Conservation (phyloP, 306 rosid species). For the Prunus mume region DNA sequence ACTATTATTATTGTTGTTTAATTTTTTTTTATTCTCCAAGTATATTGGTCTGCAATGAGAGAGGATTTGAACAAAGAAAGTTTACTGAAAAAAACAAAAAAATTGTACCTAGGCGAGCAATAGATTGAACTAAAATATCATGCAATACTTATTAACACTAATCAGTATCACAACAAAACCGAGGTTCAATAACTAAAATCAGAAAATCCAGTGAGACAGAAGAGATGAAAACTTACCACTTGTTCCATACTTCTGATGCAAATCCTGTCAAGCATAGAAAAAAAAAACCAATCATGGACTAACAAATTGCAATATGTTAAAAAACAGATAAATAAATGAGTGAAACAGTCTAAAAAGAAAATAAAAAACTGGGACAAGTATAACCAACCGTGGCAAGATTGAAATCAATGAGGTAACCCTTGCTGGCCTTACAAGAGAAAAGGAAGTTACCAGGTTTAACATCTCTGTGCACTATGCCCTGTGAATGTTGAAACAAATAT, state of each 20-base stretch:
- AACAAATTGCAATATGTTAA: background rate
- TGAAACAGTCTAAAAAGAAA: background rate
- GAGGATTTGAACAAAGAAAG: background rate
- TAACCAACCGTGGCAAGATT: conserved; percentile 78
- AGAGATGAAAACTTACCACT: conserved; percentile 26
- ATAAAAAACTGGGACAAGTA: conserved; percentile 11
- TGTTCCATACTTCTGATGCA: conserved; percentile 31
- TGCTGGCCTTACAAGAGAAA: conserved; percentile 62
- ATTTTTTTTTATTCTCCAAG: background rate
- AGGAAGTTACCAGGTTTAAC: conserved; percentile 96
- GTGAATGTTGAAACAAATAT: conserved; percentile 22
- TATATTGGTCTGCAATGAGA: background rate
- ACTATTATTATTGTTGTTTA: no score
- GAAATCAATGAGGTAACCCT: conserved; percentile 88
- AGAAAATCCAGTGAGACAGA: background rate
- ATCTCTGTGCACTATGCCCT: conserved; percentile 87
- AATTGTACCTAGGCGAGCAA: background rate
- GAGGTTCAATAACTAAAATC: background rate
- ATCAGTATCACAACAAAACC: background rate
- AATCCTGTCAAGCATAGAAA: conserved; percentile 41
- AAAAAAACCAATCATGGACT: conserved; percentile 9
- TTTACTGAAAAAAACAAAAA: background rate
- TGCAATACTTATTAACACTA: background rate
- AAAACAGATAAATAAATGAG: background rate
- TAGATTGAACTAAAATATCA: background rate